These are phyloP conservation scores for Mortierella sp. DNA, from an alignment of 371 early-diverging fungal species.

Conservation along the genomic window DNA sequence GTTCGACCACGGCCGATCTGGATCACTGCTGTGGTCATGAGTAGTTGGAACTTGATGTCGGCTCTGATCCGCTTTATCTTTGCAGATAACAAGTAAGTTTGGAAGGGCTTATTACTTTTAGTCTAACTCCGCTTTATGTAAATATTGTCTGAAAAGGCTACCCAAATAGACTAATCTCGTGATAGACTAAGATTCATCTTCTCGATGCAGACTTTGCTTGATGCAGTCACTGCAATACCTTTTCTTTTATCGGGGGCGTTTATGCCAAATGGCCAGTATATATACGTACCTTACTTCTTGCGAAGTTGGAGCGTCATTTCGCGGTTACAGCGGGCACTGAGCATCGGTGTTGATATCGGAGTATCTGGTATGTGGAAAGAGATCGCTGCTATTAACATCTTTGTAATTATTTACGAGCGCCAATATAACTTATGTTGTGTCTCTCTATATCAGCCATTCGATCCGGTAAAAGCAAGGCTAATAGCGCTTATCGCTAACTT, in stretches of 20 bases:
- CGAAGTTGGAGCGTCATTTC: constrained; percentile 70
- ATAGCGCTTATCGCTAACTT: constrained; percentile 73
- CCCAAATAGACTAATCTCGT: not conserved
- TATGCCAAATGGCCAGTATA: constrained; percentile 62
- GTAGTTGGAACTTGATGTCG: constrained; percentile 38
- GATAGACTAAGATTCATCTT: constrained; percentile 53
- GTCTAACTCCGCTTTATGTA: constrained; percentile 32
- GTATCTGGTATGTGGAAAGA: constrained; percentile 56
- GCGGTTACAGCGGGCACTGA: constrained; percentile 69
- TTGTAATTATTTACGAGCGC: not conserved
- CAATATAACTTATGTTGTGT: not conserved
- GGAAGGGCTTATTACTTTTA: constrained; percentile 12
- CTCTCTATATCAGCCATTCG: constrained; percentile 59
- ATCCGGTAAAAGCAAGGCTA: constrained; percentile 71
- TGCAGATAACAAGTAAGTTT: constrained; percentile 60
- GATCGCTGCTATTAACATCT: not conserved
- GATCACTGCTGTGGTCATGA: constrained; percentile 54
- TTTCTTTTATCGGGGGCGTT: constrained; percentile 64
- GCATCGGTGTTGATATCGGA: constrained; percentile 66
- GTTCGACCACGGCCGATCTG: constrained; percentile 67
- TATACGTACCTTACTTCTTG: constrained; percentile 76
- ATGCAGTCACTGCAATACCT: constrained; percentile 66
- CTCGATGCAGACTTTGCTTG: constrained; percentile 65
- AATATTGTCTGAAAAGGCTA: constrained; percentile 3
- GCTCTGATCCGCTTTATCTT: constrained; percentile 53